Base-by-base conservation (phyloP, 2,329 filamentous ascomycete genomes). In the Mollisia scopiformis region DNA sequence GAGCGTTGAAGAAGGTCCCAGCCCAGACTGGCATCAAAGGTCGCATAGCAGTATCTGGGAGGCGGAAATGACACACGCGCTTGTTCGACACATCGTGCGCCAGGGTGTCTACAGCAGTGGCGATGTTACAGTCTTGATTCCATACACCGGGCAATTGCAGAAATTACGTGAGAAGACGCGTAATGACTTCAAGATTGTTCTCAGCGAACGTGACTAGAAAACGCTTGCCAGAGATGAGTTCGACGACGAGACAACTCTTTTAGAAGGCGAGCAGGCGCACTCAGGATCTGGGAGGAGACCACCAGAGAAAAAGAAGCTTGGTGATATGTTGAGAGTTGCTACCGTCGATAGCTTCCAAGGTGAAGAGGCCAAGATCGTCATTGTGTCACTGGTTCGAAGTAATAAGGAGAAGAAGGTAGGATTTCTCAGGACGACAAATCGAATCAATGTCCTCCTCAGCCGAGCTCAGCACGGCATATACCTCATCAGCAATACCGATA, bases 301-400 rank as follows among this genome's bases (percentile, higher is more conserved):
- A 23, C 67, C 0, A 10, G 46, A 64, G 25, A 71, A 69, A 37
- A 68, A 67, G 54, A 67, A 66, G 7, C 43, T 73, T 6, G 64
- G 66, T 19, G 66, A 72, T 14, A 50, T 70, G 21, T 59, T 75
- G 5, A 56, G 74, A 5, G 65, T 76, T 30, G 87, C 88, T 0
- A 92, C 88, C 0, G 82, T 92, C 0, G 88, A 91, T 71, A 93
- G 92, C 64, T 93, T 91, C 58, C 89, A 93, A 55, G 70, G 70
- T 2, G 69, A 93, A 69, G 89, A 93, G 68, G 87, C 86, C 1
- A 88, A 90, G 55, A 77, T 93, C 8, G 79, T 93, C 0, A 77
- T 93, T 2, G 77, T 93, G 0, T 90, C 87, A 0, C 76, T 93
- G 0, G 88, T 92, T 0, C 82, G 90, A 41, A 91, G 88, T 74